Base-by-base conservation (phyloP, 495 filamentous ascomycete species). In the Acidomyces sp. region DNA sequence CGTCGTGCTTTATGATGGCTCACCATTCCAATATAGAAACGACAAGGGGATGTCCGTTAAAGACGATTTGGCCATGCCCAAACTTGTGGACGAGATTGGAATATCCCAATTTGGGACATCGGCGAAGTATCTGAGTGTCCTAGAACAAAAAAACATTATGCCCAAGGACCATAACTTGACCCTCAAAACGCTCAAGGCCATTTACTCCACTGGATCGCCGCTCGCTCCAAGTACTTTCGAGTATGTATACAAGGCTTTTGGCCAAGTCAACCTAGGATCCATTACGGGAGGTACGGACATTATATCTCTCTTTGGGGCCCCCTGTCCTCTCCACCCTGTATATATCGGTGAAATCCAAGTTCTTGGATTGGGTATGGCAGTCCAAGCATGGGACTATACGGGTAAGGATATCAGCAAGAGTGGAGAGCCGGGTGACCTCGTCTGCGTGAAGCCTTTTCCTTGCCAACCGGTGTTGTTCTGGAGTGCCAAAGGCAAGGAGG, bases 231-330 rank as follows among this genome's bases (percentile, higher is more conserved):
- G 85, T 0, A 95, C 90, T 6, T 97, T 94, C 54, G 64, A 75
- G 41, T 97, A 90, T 51, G 73, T 93, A 17, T 94, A 95, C 62
- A 53, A 64, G 4, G 78, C 79, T 5, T 87, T 95, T 48, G 80
- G 82, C 7, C 49, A 75, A 0, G 69, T 93, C 43, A 83, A 87
- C 60, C 67, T 93, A 13, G 82, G 74, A 38, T 86, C 81, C 41
- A 88, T 92, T 50, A 88, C 82, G 1, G 84, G 84, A 25, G 85
- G 86, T 21, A 94, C 86, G 2, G 86, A 94, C 59, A 95, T 97
- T 51, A 78, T 95, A 45, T 94, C 86, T 0, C 69, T 94, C 25
- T 97, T 95, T 57, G 86, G 85, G 43, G 80, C 80, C 0, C 79
- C 85, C 0, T 86, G 78, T 37, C 84, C 85, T 0, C 71, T 95